Conservation (phyloP, 192 early-diverging fungal genomes). For the Geosiphon pyriformis region DNA sequence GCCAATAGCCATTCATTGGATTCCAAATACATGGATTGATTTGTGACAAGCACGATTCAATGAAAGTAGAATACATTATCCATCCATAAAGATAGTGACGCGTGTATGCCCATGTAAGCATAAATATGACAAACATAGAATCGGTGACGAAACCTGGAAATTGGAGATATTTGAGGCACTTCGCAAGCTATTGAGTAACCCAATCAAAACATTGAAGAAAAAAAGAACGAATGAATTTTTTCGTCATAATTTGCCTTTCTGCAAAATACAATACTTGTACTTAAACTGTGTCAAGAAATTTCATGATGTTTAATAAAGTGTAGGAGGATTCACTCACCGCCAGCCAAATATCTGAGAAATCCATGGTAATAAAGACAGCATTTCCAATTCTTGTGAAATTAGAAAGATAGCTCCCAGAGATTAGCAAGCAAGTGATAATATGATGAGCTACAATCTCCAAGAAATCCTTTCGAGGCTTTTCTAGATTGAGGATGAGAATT, state of each 20-base stretch:
- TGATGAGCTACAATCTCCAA: slow-evolving; percentile 54
- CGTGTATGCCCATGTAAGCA: slow-evolving; percentile 69
- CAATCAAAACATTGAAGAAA: neutral
- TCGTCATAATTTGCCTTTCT: neutral
- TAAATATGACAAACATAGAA: slow-evolving; percentile 57
- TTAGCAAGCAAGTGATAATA: slow-evolving; percentile 52
- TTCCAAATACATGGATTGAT: slow-evolving; percentile 32
- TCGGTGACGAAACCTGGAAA: slow-evolving; percentile 49
- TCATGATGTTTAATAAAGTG: neutral
- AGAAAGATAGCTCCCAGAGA: slow-evolving; percentile 49
- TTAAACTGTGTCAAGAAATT: neutral
- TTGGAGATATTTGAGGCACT: slow-evolving; percentile 69
- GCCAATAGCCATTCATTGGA: slow-evolving; percentile 44
- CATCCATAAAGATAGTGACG: slow-evolving; percentile 68
- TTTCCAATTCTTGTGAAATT: slow-evolving; percentile 61
- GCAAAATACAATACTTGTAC: neutral
- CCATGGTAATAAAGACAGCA: slow-evolving; percentile 59
- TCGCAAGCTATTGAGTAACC: slow-evolving; percentile 49
- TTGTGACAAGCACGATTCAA: slow-evolving; percentile 46
- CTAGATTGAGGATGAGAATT: slow-evolving; percentile 52
- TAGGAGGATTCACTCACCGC: slow-evolving; percentile 37
- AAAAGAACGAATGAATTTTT: neutral
- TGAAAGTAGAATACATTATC: slow-evolving; percentile 54
- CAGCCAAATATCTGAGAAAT: slow-evolving; percentile 57
- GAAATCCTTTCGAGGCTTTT: slow-evolving; percentile 55